These are phyloP conservation scores for Plenodomus tracheiphilus DNA, from an alignment of 2,329 filamentous ascomycete species.

Conservation along the genomic window DNA sequence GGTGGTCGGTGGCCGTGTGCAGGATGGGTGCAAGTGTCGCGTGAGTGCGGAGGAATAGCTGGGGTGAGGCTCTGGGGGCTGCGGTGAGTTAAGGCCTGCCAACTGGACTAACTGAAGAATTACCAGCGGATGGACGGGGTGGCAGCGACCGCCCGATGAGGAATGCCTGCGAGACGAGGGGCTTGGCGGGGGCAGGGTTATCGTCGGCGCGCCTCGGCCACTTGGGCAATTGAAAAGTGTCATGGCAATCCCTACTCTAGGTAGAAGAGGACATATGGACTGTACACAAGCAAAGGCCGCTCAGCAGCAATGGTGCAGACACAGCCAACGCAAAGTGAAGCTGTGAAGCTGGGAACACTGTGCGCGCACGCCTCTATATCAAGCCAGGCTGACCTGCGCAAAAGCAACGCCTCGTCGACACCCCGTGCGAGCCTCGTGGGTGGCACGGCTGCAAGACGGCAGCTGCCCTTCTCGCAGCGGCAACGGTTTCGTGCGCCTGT, in stretches of 20 bases:
- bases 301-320: too few relatives aligned
- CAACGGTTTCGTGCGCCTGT: background rate
- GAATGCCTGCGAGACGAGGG: background rate
- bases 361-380: background rate
- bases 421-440: too few relatives aligned
- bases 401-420: background rate
- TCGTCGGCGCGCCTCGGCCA: background rate
- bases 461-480: background rate
- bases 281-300: too few relatives aligned
- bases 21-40: background rate
- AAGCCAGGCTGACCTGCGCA: background rate
- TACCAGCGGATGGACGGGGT: slow-evolving; percentile 7
- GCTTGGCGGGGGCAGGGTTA: background rate
- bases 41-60: slow-evolving; percentile 11
- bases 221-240: background rate
- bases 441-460: background rate
- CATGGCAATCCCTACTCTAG: background rate
- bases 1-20: background rate
- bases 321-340: too few relatives aligned
- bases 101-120: slow-evolving; percentile 8
- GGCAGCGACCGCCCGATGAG: slow-evolving; percentile 2
- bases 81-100: slow-evolving; percentile 15
- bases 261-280: too few relatives aligned
- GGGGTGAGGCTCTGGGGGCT: slow-evolving; percentile 20
- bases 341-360: too few relatives aligned